These are phyloP conservation scores for Cyberlindnera lachancei DNA, from an alignment of 805 yeast genomes.

Conservation along the genomic window DNA sequence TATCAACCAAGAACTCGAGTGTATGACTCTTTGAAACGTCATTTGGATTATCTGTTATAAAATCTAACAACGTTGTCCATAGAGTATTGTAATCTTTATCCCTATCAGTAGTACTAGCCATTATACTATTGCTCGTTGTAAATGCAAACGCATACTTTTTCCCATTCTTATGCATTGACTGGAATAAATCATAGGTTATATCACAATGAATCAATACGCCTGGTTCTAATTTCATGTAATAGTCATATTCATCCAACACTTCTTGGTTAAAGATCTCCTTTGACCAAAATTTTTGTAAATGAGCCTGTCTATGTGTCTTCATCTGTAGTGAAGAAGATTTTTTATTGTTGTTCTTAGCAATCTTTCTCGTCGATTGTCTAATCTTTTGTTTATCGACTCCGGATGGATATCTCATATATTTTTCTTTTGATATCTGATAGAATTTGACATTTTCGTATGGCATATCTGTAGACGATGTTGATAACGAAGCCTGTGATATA, in stretches of 20 bases:
- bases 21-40: constrained; percentile 54
- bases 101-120: constrained; percentile 68
- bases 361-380: constrained; percentile 26
- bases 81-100: no score
- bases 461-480: constrained; percentile 36
- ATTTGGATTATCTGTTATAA: constrained; percentile 51
- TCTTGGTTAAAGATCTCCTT: constrained; percentile 39
- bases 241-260: constrained; percentile 37
- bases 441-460: constrained; percentile 43
- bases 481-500: no score
- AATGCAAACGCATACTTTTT: constrained; percentile 62
- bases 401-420: constrained; percentile 33
- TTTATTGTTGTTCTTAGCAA: constrained; percentile 3
- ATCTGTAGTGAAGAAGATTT: constrained; percentile 41
- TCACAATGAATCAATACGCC: constrained; percentile 39
- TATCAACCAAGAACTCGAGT: constrained; percentile 65
- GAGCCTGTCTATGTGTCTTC: constrained; percentile 48
- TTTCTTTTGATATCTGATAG: constrained; percentile 48
- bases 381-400: constrained; percentile 5
- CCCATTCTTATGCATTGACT: constrained; percentile 42
- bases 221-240: constrained; percentile 45
- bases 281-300: constrained; percentile 42
- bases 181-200: constrained; percentile 38
- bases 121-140: constrained; percentile 54
- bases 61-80: constrained; percentile 67